Conservation (phyloP, 768 basidiomycete species). For the Cubamyces lactineus region DNA sequence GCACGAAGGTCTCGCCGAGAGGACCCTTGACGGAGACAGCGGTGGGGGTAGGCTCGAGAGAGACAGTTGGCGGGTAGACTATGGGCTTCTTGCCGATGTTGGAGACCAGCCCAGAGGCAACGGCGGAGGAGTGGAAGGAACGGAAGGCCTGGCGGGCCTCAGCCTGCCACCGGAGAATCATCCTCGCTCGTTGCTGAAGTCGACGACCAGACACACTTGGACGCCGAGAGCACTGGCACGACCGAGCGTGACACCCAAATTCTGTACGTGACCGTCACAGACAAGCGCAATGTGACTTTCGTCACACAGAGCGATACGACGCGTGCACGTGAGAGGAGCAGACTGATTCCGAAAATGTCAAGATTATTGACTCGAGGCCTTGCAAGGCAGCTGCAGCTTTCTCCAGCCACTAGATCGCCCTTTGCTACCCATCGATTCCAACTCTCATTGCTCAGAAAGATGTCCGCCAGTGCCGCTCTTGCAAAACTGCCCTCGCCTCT, state of each 20-base stretch:
- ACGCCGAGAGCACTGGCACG: neutral
- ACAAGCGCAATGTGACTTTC: neutral
- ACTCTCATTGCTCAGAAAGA: constrained; percentile 21
- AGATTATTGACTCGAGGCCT: constrained; percentile 18
- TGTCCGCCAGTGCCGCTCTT: constrained; percentile 33
- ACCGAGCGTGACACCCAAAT: constrained; percentile 2
- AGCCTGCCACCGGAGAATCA: constrained; percentile 23
- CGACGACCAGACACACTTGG: neutral
- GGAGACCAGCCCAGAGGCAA: constrained; percentile 37
- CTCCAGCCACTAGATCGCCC: constrained; percentile 8
- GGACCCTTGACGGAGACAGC: constrained; percentile 61
- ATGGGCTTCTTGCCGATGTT: constrained; percentile 53
- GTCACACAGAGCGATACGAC: constrained; percentile 24
- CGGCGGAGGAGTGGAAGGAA: constrained; percentile 52
- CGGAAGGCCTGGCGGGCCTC: constrained; percentile 33
- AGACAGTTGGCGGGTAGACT: constrained; percentile 55
- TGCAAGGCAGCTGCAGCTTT: constrained; percentile 15
- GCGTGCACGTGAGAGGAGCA: constrained; percentile 23
- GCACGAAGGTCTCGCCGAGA: constrained; percentile 52
- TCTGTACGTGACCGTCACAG: constrained; percentile 17
- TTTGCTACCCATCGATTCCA: constrained; percentile 16
- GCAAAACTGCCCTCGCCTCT: constrained; percentile 35
- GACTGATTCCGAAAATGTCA: constrained; percentile 22
- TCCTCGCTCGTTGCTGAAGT: constrained; percentile 7
- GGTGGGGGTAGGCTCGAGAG: constrained; percentile 40